These are phyloP conservation scores for Viridothelium virens DNA, from an alignment of 495 filamentous ascomycete genomes.

Conservation along the genomic window DNA sequence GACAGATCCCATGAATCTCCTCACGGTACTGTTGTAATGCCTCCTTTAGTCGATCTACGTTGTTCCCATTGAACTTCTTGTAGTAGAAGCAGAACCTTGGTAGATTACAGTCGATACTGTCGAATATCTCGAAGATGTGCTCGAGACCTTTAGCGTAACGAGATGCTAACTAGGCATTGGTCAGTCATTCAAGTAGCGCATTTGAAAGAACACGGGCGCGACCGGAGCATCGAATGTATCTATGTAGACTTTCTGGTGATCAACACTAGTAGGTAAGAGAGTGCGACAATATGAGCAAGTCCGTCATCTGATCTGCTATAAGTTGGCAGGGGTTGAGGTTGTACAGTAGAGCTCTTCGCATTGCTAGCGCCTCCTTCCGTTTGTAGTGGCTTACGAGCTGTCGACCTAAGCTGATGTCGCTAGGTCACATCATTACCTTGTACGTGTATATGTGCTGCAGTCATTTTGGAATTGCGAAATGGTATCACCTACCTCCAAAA, in stretches of 20 bases:
- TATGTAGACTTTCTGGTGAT: too few relatives aligned
- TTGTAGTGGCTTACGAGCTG: too few relatives aligned
- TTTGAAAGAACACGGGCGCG: background rate
- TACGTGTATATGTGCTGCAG: background rate
- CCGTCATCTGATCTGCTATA: too few relatives aligned
- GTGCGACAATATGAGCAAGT: too few relatives aligned
- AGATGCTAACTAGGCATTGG: background rate
- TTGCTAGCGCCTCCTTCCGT: too few relatives aligned
- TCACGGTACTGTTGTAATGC: background rate
- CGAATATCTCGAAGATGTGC: background rate
- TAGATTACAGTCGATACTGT: background rate
- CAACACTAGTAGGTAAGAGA: too few relatives aligned
- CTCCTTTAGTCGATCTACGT: background rate
- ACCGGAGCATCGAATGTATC: too few relatives aligned
- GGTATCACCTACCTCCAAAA: background rate
- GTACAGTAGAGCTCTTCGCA: too few relatives aligned
- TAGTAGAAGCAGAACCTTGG: background rate
- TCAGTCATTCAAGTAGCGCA: background rate
- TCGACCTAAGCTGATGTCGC: too few relatives aligned
- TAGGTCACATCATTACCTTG: too few relatives aligned
- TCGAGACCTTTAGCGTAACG: background rate
- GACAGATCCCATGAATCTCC: background rate
- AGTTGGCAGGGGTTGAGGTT: too few relatives aligned
- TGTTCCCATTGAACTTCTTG: background rate
- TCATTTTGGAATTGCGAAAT: background rate